A percentile compares a stretch with the other conserved stretches of the same genome.
These are phyloP conservation scores for Aspergillus panamensis DNA, from an alignment of 495 filamentous ascomycete genomes.

Conservation along the genomic window DNA sequence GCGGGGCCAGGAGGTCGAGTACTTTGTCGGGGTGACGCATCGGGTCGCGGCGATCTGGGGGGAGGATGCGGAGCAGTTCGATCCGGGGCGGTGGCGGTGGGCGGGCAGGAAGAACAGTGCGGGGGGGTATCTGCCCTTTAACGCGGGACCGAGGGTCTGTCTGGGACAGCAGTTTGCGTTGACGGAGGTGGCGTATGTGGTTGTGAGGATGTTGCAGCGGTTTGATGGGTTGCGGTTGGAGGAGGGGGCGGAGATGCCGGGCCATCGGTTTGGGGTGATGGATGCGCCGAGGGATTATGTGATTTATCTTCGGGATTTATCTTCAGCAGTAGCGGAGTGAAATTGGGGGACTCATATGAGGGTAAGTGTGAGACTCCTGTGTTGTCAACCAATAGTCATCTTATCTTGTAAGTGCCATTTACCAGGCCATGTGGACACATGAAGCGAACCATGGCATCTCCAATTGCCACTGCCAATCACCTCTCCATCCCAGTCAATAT, in stretches of 20 bases:
- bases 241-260: neutral
- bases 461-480: no score
- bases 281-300: neutral
- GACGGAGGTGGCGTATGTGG: conserved; percentile 65
- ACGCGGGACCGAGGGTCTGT: conserved; percentile 73
- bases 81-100: conserved; percentile 65
- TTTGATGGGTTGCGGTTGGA: conserved; percentile 36
- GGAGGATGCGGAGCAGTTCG: conserved; percentile 49
- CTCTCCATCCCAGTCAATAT: no score
- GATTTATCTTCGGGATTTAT: neutral
- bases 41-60: conserved; percentile 46
- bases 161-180: conserved; percentile 67
- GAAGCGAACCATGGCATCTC: no score
- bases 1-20: conserved; percentile 48
- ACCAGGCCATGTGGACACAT: no score
- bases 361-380: no score
- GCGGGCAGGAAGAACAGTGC: conserved; percentile 19
- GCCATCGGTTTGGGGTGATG: neutral
- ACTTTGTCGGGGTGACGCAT: conserved; percentile 67
- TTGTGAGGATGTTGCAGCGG: conserved; percentile 60
- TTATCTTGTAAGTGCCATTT: no score
- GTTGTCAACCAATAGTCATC: no score
- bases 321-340: no score
- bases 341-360: no score
- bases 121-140: conserved; percentile 75